Conservation (phyloP, 305 asterid genomes). For the Coffea humblotiana region DNA sequence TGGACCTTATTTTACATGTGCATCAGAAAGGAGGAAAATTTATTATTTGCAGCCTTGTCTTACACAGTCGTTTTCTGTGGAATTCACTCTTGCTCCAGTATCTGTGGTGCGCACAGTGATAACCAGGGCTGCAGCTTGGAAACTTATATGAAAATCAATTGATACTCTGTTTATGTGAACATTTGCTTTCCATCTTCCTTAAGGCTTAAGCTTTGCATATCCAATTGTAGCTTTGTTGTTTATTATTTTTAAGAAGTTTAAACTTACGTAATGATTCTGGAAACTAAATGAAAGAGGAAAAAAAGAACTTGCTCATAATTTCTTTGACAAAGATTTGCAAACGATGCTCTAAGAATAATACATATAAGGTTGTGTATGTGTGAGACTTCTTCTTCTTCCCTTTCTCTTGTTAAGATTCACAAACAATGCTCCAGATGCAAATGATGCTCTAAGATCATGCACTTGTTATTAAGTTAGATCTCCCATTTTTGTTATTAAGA, state of each 20-base stretch:
- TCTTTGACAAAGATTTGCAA: neutral
- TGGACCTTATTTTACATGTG: slow-evolving; percentile 9
- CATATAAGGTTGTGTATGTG: neutral
- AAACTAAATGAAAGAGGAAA: no score
- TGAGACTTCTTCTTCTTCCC: neutral
- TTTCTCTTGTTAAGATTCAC: neutral
- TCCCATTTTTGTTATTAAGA: neutral
- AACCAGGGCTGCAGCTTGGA: slow-evolving; percentile 98
- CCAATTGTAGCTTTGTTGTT: neutral
- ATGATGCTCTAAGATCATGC: no score
- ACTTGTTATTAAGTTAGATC: neutral
- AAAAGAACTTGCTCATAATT: neutral
- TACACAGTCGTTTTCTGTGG: slow-evolving; percentile 89
- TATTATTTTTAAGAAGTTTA: neutral
- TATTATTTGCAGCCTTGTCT: slow-evolving; percentile 92
- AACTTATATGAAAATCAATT: slow-evolving; percentile 28
- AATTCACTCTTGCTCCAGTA: slow-evolving; percentile 97
- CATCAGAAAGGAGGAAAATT: slow-evolving; percentile 81
- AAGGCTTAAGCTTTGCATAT: neutral
- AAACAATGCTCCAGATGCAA: no score
- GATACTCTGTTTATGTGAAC: neutral
- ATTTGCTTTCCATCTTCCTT: neutral
- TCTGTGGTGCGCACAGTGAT: slow-evolving; percentile 98
- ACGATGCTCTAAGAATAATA: neutral
- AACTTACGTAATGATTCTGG: no score